Base-by-base conservation (phyloP, 2,329 filamentous ascomycete genomes). In the Akanthomyces dipterigenus region DNA sequence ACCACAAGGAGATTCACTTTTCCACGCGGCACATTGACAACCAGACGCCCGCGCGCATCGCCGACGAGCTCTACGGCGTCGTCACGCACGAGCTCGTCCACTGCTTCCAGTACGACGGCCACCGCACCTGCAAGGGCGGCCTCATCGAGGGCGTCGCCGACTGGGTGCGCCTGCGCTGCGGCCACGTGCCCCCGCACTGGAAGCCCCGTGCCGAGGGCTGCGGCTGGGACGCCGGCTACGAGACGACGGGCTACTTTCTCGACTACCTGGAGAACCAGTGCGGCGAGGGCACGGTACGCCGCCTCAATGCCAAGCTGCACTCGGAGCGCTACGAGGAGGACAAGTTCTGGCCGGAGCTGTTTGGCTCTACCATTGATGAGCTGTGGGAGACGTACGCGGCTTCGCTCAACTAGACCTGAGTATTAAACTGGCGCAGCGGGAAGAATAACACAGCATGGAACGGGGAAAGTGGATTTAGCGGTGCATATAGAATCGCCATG, bases 1-100 rank as follows among this genome's bases (percentile, higher is more conserved):
- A 95, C 70, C 91, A 96, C 79, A 97, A 97, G 71, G 92, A 96
- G 72, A 95, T 97, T 64, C 91, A 97, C 75, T 82, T 98, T 73
- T 92, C 86, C 18, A 84, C 93, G 1, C 77, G 81, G 51, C 96
- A 97, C 77, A 86, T 96, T 66, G 69, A 76, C 48, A 67, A 70
- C 50, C 77, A 85, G 64, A 61, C 69, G 38, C 68, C 80, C 0
- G 67, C 75, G 12, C 80, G 81, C 54, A 75, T 76, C 14, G 65
- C 71, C 26, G 68, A 80, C 43, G 91, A 98, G 76, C 85, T 97
- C 63, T 77, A 84, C 20, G 95, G 95, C 45, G 92, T 98, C 0
- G 74, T 98, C 22, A 88, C 89, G 1, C 93, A 98, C 72, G 93
- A 98, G 75, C 87, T 97, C 64, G 93, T 98, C 16, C 95, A 98